A percentile compares a stretch with the other conserved stretches of the same genome.
Evolutionary conservation across 2,329 filamentous ascomycete species (phyloP).

Genomic region (Exophiala alcalophila): DNA sequence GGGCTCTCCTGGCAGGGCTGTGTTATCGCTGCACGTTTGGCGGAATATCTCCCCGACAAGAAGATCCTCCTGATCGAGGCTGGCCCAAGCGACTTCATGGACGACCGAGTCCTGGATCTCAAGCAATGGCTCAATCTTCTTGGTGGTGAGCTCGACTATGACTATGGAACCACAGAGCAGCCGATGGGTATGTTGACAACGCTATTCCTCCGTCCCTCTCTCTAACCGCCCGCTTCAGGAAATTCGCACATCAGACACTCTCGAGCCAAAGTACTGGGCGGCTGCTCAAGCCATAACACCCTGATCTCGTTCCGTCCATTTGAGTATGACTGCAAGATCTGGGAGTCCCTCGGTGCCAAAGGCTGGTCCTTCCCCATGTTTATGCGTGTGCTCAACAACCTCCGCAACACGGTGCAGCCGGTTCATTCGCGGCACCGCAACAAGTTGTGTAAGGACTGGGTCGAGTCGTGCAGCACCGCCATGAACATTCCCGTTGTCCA

Average conservation of each 20-base stretch:
- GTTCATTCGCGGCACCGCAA: constrained; percentile 83
- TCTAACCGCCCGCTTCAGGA: constrained; percentile 46
- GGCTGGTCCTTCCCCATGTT: constrained; percentile 87
- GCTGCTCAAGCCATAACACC: constrained; percentile 92
- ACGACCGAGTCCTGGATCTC: constrained; percentile 80
- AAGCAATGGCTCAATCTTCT: constrained; percentile 84
- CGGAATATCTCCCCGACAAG: constrained; percentile 79
- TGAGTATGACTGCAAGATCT: constrained; percentile 80
- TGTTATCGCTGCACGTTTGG: constrained; percentile 74
- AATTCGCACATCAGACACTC: constrained; percentile 92
- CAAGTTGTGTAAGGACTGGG: constrained; percentile 88
- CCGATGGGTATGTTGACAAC: constrained; percentile 59
- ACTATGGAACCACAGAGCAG: constrained; percentile 86
- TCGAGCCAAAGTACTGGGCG: constrained; percentile 85
- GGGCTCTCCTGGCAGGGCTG: constrained; percentile 53
- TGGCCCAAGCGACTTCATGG: constrained; percentile 83
- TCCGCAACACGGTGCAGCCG: constrained; percentile 86
- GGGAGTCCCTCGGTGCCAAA: constrained; percentile 76
- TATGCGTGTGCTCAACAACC: constrained; percentile 74
- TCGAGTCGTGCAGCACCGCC: constrained; percentile 73
- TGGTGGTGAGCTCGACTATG: constrained; percentile 85
- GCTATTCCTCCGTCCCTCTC: background rate
- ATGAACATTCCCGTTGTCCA: constrained; percentile 76
- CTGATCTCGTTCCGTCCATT: constrained; percentile 90
- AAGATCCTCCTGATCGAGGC: constrained; percentile 81